Percentiles rank a stretch among this genome's conserved stretches.
These are phyloP conservation scores for Penicillium sp. DNA, from an alignment of 2,329 filamentous ascomycete species.

Conservation along the genomic window DNA sequence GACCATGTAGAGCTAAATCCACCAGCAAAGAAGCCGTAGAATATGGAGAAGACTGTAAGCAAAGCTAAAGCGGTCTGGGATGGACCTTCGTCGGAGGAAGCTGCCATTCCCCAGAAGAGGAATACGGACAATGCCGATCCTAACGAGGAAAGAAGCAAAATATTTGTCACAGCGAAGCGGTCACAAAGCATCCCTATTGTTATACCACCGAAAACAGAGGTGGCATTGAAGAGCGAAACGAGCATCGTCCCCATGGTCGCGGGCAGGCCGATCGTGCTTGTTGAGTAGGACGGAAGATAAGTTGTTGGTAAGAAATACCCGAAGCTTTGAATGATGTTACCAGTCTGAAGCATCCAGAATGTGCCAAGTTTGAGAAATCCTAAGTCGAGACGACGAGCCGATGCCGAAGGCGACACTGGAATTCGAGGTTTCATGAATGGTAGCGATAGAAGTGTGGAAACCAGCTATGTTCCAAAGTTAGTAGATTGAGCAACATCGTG, in stretches of 20 bases:
- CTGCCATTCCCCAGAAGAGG: slow-evolving; percentile 65
- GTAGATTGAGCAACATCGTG: slow-evolving; percentile 19
- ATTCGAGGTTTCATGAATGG: slow-evolving; percentile 51
- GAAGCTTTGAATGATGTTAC: slow-evolving; percentile 43
- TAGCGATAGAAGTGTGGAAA: slow-evolving; percentile 33
- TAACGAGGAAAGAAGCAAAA: slow-evolving; percentile 55
- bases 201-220: slow-evolving; percentile 36
- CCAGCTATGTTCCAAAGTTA: slow-evolving; percentile 34
- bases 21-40: slow-evolving; percentile 69
- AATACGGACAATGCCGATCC: slow-evolving; percentile 62
- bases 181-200: slow-evolving; percentile 36
- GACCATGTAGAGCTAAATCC: slow-evolving; percentile 67
- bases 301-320: slow-evolving; percentile 44
- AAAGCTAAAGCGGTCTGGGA: slow-evolving; percentile 49
- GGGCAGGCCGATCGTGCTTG: slow-evolving; percentile 32
- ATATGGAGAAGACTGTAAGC: slow-evolving; percentile 63
- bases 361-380: slow-evolving; percentile 38
- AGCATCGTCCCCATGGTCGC: slow-evolving; percentile 36
- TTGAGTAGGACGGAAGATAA: slow-evolving; percentile 42
- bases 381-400: slow-evolving; percentile 37
- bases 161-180: slow-evolving; percentile 33
- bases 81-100: slow-evolving; percentile 28
- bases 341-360: slow-evolving; percentile 50
- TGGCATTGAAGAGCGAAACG: slow-evolving; percentile 40
- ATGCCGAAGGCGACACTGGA: slow-evolving; percentile 42